Evolutionary conservation across 78 protist species (phyloP), one percentile per base, ranked within the genome.

Genomic region (Dictyostelium capitatum): DNA sequence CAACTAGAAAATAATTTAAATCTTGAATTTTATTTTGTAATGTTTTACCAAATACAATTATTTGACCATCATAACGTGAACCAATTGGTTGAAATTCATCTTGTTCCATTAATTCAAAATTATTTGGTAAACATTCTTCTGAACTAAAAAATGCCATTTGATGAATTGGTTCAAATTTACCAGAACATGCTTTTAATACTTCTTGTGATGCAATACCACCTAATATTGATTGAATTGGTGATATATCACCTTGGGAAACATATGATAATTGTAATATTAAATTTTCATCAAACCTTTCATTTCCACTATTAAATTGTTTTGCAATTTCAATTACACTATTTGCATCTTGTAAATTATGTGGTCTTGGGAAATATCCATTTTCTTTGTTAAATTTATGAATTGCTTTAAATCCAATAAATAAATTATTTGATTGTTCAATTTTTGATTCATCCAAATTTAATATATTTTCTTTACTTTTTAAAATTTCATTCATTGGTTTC

Each of bases 151-250:
- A 98, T 43, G 98, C 79, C 65, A 89, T 82, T 92, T 98, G 99
- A 19, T 1, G 3, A 70, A 99, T 20, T 51, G 99, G 99, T 20
- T 25, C 75, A 95, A 96, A 98, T 96, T 99, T 99, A 79, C 98
- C 98, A 20, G 98, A 70, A 94, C 83, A 78, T 1, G 99, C 99
- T 98, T 99, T 99, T 46, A 99, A 51, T 10, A 97, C 99, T 74
- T 98, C 99, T 93, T 98, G 99, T 1, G 97, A 96, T 25, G 97
- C 96, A 23, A 95, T 46, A 77, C 98, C 98, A 41, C 99, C 99
- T 46, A 97, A 56, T 53, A 96, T 37, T 8, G 98, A 82, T n/a
- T 74, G 50, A 97, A 97, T 94, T 20, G 98, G 97, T 1, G 90
- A 62, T n/a, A 92, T 57, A 30, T 92, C 96, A 32, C 98, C 99